phyloP scores from a whole-genome alignment of 2,329 filamentous ascomycete species.

The Phialophora macrospora region DNA sequence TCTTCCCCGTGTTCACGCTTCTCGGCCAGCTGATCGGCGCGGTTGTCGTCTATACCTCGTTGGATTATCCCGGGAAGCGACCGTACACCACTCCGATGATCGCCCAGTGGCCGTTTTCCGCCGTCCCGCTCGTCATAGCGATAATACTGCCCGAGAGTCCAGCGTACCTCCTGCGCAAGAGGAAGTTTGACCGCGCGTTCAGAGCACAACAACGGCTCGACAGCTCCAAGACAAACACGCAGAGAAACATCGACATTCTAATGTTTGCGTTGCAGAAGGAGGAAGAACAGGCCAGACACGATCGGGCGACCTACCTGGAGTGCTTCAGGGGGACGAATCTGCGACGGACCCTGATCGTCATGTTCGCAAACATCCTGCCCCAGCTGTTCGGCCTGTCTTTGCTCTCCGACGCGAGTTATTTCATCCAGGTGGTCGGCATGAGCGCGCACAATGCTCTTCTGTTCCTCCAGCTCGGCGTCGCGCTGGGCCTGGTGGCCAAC shows the following conservation, averaged over 20 bases:
- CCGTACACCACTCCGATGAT: constrained; percentile 45
- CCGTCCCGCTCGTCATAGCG: constrained; percentile 51
- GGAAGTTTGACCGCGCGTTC: constrained; percentile 48
- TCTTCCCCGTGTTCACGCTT: constrained; percentile 57
- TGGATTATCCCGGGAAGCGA: constrained; percentile 39
- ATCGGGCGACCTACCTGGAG: constrained; percentile 44
- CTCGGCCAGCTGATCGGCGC: constrained; percentile 56
- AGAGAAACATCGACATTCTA: constrained; percentile 42
- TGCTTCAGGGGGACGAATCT: constrained; percentile 41
- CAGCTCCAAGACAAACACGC: constrained; percentile 46
- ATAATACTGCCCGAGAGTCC: constrained; percentile 59
- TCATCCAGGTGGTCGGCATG: constrained; percentile 46
- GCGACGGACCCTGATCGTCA: constrained; percentile 43
- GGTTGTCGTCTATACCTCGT: constrained; percentile 46
- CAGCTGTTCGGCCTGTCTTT: constrained; percentile 55
- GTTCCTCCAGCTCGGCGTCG: constrained; percentile 53
- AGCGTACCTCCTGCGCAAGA: constrained; percentile 54
- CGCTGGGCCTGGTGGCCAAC: constrained; percentile 54
- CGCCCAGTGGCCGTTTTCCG: constrained; percentile 50
- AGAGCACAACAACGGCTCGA: constrained; percentile 58
- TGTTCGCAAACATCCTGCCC: constrained; percentile 51
- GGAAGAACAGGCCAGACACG: constrained; percentile 49
- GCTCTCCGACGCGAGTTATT: constrained; percentile 52
- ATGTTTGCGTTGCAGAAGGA: constrained; percentile 56
- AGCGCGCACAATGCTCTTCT: constrained; percentile 44